These are phyloP conservation scores for Penicilliopsis zonata DNA, from an alignment of 495 filamentous ascomycete species.

Conservation along the genomic window DNA sequence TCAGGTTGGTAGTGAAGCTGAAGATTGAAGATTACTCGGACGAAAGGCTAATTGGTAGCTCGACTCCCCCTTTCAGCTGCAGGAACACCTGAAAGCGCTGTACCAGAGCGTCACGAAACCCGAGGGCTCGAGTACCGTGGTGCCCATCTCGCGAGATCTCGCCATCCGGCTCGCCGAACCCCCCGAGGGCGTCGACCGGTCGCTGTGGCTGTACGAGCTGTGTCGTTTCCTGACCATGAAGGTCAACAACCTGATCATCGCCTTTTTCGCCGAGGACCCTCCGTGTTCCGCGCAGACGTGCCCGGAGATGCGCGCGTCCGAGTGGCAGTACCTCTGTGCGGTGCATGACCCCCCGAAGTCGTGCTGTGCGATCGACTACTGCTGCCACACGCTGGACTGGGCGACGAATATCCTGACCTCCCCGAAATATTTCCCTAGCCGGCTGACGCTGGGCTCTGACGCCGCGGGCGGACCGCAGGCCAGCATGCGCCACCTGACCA, in stretches of 20 bases:
- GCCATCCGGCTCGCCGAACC: slow-evolving; percentile 63
- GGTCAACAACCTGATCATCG: slow-evolving; percentile 81
- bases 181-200: slow-evolving; percentile 67
- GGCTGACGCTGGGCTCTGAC: slow-evolving; percentile 61
- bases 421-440: slow-evolving; percentile 82
- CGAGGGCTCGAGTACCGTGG: slow-evolving; percentile 37
- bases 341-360: slow-evolving; percentile 90
- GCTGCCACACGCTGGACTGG: slow-evolving; percentile 96
- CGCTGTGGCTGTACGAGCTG: slow-evolving; percentile 94
- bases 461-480: slow-evolving; percentile 44
- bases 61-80: slow-evolving; percentile 94
- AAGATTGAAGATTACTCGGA: slow-evolving; percentile 1
- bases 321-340: slow-evolving; percentile 98
- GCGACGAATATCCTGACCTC: slow-evolving; percentile 83
- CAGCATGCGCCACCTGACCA: slow-evolving; percentile 73
- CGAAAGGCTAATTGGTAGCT: slow-evolving; percentile 37
- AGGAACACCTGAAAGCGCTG: slow-evolving; percentile 91
- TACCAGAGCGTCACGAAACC: slow-evolving; percentile 67
- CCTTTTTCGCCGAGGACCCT: slow-evolving; percentile 80
- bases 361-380: slow-evolving; percentile 98
- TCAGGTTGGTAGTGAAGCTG: slow-evolving; percentile 44
- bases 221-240: slow-evolving; percentile 90
- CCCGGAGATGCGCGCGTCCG: slow-evolving; percentile 93
- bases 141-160: slow-evolving; percentile 61
- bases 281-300: slow-evolving; percentile 80